phyloP scores from a whole-genome alignment of 2,329 filamentous ascomycete species.

The Aureobasidium sp. region DNA sequence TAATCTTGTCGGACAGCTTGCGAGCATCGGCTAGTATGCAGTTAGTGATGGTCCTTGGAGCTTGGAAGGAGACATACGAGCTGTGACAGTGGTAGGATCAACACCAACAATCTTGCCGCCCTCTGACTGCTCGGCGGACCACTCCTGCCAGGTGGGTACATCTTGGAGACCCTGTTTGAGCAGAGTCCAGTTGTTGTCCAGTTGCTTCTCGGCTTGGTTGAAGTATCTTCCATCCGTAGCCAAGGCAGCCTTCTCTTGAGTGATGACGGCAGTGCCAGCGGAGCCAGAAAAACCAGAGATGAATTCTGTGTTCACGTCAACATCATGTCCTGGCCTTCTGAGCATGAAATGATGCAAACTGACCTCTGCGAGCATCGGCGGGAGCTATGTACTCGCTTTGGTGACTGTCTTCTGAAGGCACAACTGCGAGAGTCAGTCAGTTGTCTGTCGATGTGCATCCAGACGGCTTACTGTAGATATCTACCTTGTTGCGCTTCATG shows the following conservation, averaged over 20 bases:
- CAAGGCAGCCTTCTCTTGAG: slow-evolving; percentile 74
- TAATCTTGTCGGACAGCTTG: slow-evolving; percentile 77
- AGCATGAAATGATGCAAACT: slow-evolving; percentile 13
- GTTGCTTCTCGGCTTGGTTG: slow-evolving; percentile 86
- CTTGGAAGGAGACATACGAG: slow-evolving; percentile 31
- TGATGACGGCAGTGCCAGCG: slow-evolving; percentile 84
- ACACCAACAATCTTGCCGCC: slow-evolving; percentile 84
- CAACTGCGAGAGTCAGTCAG: slow-evolving; percentile 52
- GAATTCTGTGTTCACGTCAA: slow-evolving; percentile 45
- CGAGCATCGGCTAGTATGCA: slow-evolving; percentile 44
- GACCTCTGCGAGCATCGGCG: slow-evolving; percentile 80
- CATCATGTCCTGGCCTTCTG: not conserved
- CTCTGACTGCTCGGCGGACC: slow-evolving; percentile 77
- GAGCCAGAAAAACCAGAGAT: slow-evolving; percentile 94
- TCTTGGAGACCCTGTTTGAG: slow-evolving; percentile 90
- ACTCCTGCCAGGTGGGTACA: slow-evolving; percentile 96
- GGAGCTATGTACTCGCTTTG: slow-evolving; percentile 96
- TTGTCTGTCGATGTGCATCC: slow-evolving; percentile 17
- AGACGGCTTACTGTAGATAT: slow-evolving; percentile 71
- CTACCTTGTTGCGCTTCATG: slow-evolving; percentile 80
- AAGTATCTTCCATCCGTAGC: slow-evolving; percentile 97
- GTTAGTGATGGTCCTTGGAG: slow-evolving; percentile 31
- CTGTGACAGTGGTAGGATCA: slow-evolving; percentile 79
- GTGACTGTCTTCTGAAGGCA: slow-evolving; percentile 95
- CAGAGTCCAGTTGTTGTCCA: slow-evolving; percentile 84